A percentile compares a stretch with the other conserved stretches of the same genome.
Conservation (phyloP, 2,329 filamentous ascomycete genomes). For the Didymella lethalis region DNA sequence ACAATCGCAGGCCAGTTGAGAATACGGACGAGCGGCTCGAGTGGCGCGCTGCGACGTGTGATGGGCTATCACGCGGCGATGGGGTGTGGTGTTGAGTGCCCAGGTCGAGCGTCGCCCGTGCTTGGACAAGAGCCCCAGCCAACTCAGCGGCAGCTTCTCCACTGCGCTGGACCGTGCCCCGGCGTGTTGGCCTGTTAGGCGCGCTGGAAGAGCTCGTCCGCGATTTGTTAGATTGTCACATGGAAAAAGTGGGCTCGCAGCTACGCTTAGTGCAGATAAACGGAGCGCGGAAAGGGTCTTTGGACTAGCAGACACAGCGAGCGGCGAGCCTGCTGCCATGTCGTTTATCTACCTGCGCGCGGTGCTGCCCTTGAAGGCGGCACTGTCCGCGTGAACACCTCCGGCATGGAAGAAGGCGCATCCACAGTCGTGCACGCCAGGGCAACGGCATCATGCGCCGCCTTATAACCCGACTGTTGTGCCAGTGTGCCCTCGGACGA, state of each 20-base stretch:
- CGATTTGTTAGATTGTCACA: conserved; percentile 16
- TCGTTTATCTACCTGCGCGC: background rate
- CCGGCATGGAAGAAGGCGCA: conserved; percentile 16
- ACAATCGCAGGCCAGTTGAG: conserved; percentile 19
- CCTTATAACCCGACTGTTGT: conserved; percentile 1
- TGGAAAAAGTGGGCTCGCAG: conserved; percentile 13
- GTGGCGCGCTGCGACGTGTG: conserved; percentile 14
- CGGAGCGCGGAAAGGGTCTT: conserved; percentile 5
- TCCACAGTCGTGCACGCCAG: conserved; percentile 4
- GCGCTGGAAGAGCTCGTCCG: conserved; percentile 21
- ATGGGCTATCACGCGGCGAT: conserved; percentile 16
- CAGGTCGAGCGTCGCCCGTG: conserved; percentile 11
- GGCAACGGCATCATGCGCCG: conserved; percentile 16
- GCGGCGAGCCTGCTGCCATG: background rate
- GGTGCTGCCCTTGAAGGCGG: conserved; percentile 6
- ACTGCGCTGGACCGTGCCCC: conserved; percentile 5
- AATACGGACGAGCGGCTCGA: conserved; percentile 17
- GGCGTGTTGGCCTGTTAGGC: conserved; percentile 5
- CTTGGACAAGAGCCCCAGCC: conserved; percentile 4
- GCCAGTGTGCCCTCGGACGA: conserved; percentile 4
- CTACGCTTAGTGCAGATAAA: conserved; percentile 8
- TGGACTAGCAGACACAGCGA: conserved; percentile 2
- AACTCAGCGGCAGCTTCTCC: conserved; percentile 17
- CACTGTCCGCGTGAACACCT: conserved; percentile 16
- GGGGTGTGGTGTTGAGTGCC: conserved; percentile 17